phyloP scores from a whole-genome alignment of 2,329 filamentous ascomycete species.

The Geosmithia morbida region DNA sequence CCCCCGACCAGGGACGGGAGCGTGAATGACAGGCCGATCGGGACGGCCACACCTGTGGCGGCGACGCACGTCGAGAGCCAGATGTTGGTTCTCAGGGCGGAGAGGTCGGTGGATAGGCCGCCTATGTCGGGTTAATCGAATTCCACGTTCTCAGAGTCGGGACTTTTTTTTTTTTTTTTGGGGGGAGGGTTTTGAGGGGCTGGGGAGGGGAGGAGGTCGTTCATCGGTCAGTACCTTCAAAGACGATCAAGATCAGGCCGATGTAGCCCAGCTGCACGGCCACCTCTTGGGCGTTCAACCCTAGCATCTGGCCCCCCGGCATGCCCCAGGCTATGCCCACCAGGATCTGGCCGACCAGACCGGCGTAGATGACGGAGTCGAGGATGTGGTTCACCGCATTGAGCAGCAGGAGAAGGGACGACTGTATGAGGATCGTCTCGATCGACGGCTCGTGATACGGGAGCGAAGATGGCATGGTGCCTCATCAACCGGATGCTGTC shows the following conservation, averaged over 20 bases:
- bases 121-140: no score
- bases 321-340: slow-evolving; percentile 57
- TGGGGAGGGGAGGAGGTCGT: no score
- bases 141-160: no score
- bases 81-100: slow-evolving; percentile 40
- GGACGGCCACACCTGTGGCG: slow-evolving; percentile 46
- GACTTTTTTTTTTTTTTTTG: no score
- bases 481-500: no score
- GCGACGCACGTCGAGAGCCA: slow-evolving; percentile 47
- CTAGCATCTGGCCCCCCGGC: slow-evolving; percentile 49
- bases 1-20: slow-evolving; percentile 29
- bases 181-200: no score
- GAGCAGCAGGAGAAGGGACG: slow-evolving; percentile 48
- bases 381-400: slow-evolving; percentile 43
- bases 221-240: slow-evolving; percentile 43
- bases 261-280: slow-evolving; percentile 58
- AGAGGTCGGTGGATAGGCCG: slow-evolving; percentile 28
- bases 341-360: slow-evolving; percentile 57
- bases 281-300: slow-evolving; percentile 30
- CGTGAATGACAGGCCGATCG: slow-evolving; percentile 52
- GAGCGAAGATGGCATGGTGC: slow-evolving; percentile 12
- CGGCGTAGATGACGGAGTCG: slow-evolving; percentile 50
- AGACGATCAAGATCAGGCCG: slow-evolving; percentile 58
- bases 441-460: slow-evolving; percentile 52
- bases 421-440: slow-evolving; percentile 39